These are phyloP conservation scores for Moesziomyces globuligerus DNA, from an alignment of 1,284 basidiomycete species.

Conservation along the genomic window DNA sequence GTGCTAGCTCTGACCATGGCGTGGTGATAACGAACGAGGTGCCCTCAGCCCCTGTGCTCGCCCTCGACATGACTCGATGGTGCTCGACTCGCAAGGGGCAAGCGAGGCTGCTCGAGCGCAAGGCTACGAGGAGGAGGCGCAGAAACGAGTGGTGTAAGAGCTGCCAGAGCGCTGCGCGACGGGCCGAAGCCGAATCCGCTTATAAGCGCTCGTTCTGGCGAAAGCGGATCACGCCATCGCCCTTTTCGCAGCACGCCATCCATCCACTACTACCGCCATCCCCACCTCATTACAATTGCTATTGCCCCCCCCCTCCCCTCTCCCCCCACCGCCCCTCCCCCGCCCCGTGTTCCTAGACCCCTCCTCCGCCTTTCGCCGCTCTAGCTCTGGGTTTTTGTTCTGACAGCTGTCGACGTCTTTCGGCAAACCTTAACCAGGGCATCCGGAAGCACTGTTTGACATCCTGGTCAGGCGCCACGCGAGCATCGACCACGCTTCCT, in stretches of 20 bases:
- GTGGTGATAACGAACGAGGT: background rate
- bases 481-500: background rate
- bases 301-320: constrained; percentile 1
- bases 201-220: constrained; percentile 24
- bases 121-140: too few species aligned
- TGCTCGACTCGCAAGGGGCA: too few species aligned
- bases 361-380: background rate
- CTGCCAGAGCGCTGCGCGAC: too few species aligned
- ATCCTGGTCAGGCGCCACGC: background rate
- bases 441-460: background rate
- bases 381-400: background rate
- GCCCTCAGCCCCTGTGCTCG: too few species aligned
- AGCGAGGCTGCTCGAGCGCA: too few species aligned
- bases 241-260: constrained; percentile 27
- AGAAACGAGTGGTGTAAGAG: too few species aligned
- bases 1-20: constrained; percentile 1
- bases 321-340: background rate
- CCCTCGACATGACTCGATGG: constrained; percentile 7
- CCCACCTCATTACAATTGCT: background rate
- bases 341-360: background rate
- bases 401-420: constrained; percentile 10
- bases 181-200: background rate
- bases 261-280: constrained; percentile 2
- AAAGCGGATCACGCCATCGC: constrained; percentile 24
- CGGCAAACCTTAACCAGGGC: too few species aligned